A percentile compares a stretch with the other conserved stretches of the same genome.
phyloP scores from a whole-genome alignment of 2,329 filamentous ascomycete genomes.

The Neofusicoccum kwambonambiense region DNA sequence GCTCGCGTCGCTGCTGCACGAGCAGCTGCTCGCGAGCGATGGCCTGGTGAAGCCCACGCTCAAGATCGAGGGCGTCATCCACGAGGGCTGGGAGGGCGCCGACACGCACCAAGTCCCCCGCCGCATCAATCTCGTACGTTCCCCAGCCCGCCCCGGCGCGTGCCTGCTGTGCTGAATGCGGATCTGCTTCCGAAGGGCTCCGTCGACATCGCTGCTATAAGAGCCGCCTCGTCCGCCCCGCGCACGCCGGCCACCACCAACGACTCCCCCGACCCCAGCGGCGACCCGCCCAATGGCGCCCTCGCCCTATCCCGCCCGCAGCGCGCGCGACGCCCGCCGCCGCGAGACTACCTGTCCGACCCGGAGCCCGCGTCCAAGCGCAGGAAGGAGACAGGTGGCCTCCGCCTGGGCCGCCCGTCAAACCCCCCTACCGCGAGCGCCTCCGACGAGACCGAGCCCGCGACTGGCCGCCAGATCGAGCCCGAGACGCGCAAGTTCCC shows the following conservation, averaged over 20 bases:
- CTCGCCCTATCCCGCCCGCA: not conserved
- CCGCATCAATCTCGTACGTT: constrained; percentile 9
- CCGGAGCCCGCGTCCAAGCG: constrained; percentile 4
- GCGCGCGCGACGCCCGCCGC: constrained; percentile 2
- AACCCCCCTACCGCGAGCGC: not conserved
- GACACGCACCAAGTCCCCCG: not conserved
- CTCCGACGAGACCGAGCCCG: not conserved
- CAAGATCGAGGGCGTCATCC: constrained; percentile 4
- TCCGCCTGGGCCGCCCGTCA: not conserved
- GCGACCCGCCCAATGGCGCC: not conserved
- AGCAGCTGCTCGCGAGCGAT: not conserved
- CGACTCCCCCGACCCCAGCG: not conserved
- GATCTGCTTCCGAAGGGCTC: not conserved
- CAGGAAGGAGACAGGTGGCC: constrained; percentile 10
- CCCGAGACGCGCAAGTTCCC: constrained; percentile 33
- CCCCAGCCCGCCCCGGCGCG: not conserved
- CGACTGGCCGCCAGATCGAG: constrained; percentile 28
- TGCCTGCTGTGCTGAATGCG: not conserved
- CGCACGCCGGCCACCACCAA: not conserved
- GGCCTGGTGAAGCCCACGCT: not conserved
- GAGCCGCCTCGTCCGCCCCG: not conserved
- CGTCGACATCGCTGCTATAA: constrained; percentile 6
- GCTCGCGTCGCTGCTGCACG: not conserved
- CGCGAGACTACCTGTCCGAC: constrained; percentile 1
- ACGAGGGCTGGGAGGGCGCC: constrained; percentile 6